Evolutionary conservation across 768 basidiomycete genomes (phyloP).

Genomic region (Exsudoporus frostii): DNA sequence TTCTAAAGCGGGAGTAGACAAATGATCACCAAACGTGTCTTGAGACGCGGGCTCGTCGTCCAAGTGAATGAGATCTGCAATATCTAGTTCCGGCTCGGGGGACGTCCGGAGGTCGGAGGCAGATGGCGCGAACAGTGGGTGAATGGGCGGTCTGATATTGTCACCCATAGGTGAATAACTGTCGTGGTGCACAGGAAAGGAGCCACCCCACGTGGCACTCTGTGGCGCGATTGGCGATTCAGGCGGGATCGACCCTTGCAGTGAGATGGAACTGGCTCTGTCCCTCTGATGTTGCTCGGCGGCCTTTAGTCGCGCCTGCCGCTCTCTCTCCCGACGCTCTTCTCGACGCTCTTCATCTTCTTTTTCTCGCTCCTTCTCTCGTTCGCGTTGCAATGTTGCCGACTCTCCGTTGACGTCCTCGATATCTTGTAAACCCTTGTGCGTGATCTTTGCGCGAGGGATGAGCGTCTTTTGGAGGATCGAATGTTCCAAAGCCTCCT

Average conservation of each 20-base stretch:
- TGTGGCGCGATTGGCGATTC: slow-evolving; percentile 60
- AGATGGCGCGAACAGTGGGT: slow-evolving; percentile 35
- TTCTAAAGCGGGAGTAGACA: slow-evolving; percentile 17
- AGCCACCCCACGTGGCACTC: slow-evolving; percentile 57
- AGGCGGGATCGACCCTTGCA: slow-evolving; percentile 61
- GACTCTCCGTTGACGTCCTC: slow-evolving; percentile 69
- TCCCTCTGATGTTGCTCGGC: slow-evolving; percentile 42
- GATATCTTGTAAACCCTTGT: slow-evolving; percentile 90
- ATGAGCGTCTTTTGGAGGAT: slow-evolving; percentile 70
- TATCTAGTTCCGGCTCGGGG: slow-evolving; percentile 63
- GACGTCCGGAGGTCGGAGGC: slow-evolving; percentile 39
- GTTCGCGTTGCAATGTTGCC: slow-evolving; percentile 32
- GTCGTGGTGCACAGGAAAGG: slow-evolving; percentile 44
- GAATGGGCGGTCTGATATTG: slow-evolving; percentile 26
- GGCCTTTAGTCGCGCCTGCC: slow-evolving; percentile 57
- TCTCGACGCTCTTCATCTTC: slow-evolving; percentile 64
- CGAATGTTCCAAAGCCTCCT: slow-evolving; percentile 81
- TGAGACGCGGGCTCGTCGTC: slow-evolving; percentile 54
- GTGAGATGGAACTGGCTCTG: slow-evolving; percentile 45
- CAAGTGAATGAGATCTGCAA: slow-evolving; percentile 74
- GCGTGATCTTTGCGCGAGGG: slow-evolving; percentile 80
- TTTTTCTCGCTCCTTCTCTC: slow-evolving; percentile 57
- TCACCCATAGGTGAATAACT: slow-evolving; percentile 26
- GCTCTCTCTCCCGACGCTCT: slow-evolving; percentile 65
- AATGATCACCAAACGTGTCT: slow-evolving; percentile 28